phyloP scores from a whole-genome alignment of 2,329 filamentous ascomycete genomes.

The Cercospora janseana region DNA sequence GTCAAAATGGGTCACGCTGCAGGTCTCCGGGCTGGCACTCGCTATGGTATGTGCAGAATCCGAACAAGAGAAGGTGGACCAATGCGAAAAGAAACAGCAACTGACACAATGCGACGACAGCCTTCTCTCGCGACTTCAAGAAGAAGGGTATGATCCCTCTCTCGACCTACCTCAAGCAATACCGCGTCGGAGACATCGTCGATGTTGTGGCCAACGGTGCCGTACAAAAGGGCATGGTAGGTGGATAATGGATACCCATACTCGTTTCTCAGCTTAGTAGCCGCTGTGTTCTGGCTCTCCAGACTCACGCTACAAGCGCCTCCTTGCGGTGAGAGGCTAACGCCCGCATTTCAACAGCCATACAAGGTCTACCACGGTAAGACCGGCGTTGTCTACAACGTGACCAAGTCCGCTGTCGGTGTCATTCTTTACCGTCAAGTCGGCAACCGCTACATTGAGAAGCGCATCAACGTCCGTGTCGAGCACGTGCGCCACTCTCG shows the following conservation, averaged over 20 bases:
- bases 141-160: slow-evolving; percentile 91
- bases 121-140: slow-evolving; percentile 92
- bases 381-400: slow-evolving; percentile 73
- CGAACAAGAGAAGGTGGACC: slow-evolving; percentile 2
- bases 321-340: slow-evolving; percentile 18
- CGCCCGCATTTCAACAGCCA: slow-evolving; percentile 52
- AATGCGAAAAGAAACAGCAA: slow-evolving; percentile 7
- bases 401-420: slow-evolving; percentile 95
- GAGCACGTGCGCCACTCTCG: slow-evolving; percentile 95
- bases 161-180: slow-evolving; percentile 90
- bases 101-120: slow-evolving; percentile 29
- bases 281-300: slow-evolving; percentile 15
- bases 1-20: slow-evolving; percentile 56
- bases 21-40: slow-evolving; percentile 46
- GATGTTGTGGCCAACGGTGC: slow-evolving; percentile 99
- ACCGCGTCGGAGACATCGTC: slow-evolving; percentile 98
- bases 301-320: slow-evolving; percentile 16
- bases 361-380: slow-evolving; percentile 99
- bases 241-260: slow-evolving; percentile 38
- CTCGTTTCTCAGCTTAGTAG: slow-evolving; percentile 13
- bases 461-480: slow-evolving; percentile 98
- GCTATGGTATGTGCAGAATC: slow-evolving; percentile 39
- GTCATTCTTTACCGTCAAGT: slow-evolving; percentile 99
- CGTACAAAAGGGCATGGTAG: slow-evolving; percentile 86
- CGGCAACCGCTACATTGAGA: slow-evolving; percentile 99